Base-by-base conservation (phyloP, 2,329 filamentous ascomycete species). In the Nannizzia gypsea region DNA sequence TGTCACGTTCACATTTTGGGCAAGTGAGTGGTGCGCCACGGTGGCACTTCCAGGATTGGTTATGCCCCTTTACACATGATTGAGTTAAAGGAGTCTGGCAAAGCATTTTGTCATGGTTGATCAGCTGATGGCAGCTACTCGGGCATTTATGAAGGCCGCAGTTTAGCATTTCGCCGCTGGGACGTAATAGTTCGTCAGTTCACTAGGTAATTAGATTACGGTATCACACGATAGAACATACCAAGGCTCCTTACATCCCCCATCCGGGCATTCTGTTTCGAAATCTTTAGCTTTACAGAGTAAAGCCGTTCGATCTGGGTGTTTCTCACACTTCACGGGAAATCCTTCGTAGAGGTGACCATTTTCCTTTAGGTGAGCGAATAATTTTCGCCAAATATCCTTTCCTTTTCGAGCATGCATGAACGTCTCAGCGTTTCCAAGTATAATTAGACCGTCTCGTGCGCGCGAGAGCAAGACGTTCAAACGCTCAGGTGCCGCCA, bases 401-500 rank as follows among this genome's bases (percentile, higher is more conserved):
- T 74, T 76, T 1, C 84, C 84, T 66, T 84, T 85, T 26, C 76
- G 76, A 63, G 79, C 81, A 1, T 75, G 73, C 66, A 82, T 77
- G 64, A 89, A 90, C 0, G 87, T 90, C 0, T 81, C 72, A 59
- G 83, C 78, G 66, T 89, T 89, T 0, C 87, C 86, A 48, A 90
- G 80, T 64, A 91, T 75, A n/a, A 89, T 80, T 13, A 90, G 68
- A 0, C 76, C 80, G 59, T 87, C 74, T 1, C 85, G 77, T 0
- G 87, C 86, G 61, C 88, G 76, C 0, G 86, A 87, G 1, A 89
- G 70, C 1, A 90, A 71, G 0, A 90, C 87, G 17, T 89, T 89
- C 0, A 90, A 68, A 0, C 88, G 77, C 64, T 90, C 81, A 0
- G 82, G 81, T 0, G 84, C 76, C 0, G 74, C 67, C 77, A 90